phyloP scores from a whole-genome alignment of 2,329 filamentous ascomycete species.

The Penicillium sclerotiorum region DNA sequence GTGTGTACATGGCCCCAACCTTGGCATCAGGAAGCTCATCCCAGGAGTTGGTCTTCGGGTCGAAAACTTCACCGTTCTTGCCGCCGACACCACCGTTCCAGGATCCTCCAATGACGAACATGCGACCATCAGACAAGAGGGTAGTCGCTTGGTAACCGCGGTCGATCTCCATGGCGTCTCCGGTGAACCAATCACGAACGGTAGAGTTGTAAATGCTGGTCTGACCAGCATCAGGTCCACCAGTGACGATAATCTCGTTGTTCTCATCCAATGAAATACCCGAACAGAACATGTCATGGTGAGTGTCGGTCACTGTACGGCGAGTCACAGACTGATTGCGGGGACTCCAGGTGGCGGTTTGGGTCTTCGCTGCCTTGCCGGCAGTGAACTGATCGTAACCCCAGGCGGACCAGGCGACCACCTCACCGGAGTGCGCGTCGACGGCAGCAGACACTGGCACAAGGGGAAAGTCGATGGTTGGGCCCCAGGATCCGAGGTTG shows the following conservation, averaged over 20 bases:
- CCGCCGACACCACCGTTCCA: slow-evolving; percentile 48
- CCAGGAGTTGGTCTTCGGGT: too few species aligned
- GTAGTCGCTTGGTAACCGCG: slow-evolving; percentile 59
- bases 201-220: slow-evolving; percentile 49
- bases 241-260: slow-evolving; percentile 57
- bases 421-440: slow-evolving; percentile 13
- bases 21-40: too few species aligned
- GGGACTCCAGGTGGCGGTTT: slow-evolving; percentile 16
- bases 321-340: slow-evolving; percentile 5
- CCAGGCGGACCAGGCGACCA: slow-evolving; percentile 24
- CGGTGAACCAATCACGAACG: slow-evolving; percentile 34
- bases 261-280: slow-evolving; percentile 55
- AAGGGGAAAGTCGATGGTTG: slow-evolving; percentile 30
- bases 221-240: slow-evolving; percentile 53
- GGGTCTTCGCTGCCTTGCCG: slow-evolving; percentile 1
- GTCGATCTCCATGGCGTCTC: slow-evolving; percentile 45
- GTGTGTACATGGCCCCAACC: too few species aligned
- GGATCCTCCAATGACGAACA: slow-evolving; percentile 63
- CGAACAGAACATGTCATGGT: slow-evolving; percentile 38
- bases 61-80: slow-evolving; percentile 61
- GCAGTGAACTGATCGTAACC: slow-evolving; percentile 4
- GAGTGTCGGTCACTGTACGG: slow-evolving; percentile 24
- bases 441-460: slow-evolving; percentile 28
- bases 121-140: slow-evolving; percentile 55
- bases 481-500: slow-evolving; percentile 26